These are phyloP conservation scores for Litsea cubeba DNA, from an alignment of 164 flowering plant genomes.

Conservation along the genomic window DNA sequence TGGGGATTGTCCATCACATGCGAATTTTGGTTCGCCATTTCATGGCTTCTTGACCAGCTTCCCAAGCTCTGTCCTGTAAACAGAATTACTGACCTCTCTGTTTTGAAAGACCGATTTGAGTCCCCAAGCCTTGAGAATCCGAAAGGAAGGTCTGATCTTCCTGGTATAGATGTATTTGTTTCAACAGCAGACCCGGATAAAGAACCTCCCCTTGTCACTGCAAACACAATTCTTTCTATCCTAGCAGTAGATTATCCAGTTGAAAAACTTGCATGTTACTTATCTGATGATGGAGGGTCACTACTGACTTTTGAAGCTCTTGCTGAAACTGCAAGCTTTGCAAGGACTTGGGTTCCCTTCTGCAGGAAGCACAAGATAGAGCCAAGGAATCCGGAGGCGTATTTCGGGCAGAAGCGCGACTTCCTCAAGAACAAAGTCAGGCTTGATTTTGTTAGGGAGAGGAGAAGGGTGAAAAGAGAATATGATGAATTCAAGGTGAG, in stretches of 20 bases:
- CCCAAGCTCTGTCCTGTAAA: conserved; percentile 88
- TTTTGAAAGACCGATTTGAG: conserved; percentile 68
- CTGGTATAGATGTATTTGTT: conserved; percentile 83
- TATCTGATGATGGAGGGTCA: conserved; percentile 88
- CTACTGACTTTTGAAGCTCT: conserved; percentile 87
- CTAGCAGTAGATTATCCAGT: conserved; percentile 88
- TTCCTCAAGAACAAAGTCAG: conserved; percentile 72
- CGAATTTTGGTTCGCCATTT: conserved; percentile 84
- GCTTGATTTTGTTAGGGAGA: conserved; percentile 82
- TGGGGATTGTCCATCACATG: conserved; percentile 82
- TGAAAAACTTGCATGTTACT: conserved; percentile 77
- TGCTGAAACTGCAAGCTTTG: conserved; percentile 88
- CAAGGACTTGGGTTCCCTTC: conserved; percentile 83
- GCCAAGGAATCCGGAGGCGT: conserved; percentile 80
- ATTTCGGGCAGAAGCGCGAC: conserved; percentile 76
- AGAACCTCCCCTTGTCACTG: conserved; percentile 90
- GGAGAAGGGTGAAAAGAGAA: conserved; percentile 79
- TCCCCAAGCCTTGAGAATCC: conserved; percentile 70
- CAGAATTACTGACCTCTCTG: conserved; percentile 66
- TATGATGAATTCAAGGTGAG: conserved; percentile 95
- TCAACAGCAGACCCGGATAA: conserved; percentile 92
- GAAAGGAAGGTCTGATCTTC: conserved; percentile 80
- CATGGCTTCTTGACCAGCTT: conserved; percentile 93
- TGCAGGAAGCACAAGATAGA: conserved; percentile 78
- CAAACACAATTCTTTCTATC: conserved; percentile 88